These are phyloP conservation scores for Sporodiniella umbellata DNA, from an alignment of 371 early-diverging fungal genomes.

Conservation along the genomic window DNA sequence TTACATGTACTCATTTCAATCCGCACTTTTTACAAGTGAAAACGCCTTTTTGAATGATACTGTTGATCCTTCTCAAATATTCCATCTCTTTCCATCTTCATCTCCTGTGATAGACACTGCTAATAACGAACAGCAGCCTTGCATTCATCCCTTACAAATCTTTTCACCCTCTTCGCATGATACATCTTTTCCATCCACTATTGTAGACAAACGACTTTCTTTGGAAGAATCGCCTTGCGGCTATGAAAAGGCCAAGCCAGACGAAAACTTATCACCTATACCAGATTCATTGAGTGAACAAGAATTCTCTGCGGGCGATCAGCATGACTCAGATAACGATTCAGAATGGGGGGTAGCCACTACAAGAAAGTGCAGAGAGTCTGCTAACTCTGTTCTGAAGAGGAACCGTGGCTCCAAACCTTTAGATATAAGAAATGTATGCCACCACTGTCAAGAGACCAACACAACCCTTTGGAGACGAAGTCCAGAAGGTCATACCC, in stretches of 20 bases:
- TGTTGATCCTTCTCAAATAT: too few relatives aligned
- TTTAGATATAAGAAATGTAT: too few relatives aligned
- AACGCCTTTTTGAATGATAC: too few relatives aligned
- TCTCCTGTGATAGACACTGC: not conserved
- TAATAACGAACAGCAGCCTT: not conserved
- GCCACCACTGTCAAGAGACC: constrained; percentile 18
- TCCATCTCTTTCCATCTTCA: too few relatives aligned
- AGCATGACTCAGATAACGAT: too few relatives aligned
- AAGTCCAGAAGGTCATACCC: constrained; percentile 20
- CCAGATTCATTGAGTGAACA: too few relatives aligned
- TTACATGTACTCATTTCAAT: too few relatives aligned
- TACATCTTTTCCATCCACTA: not conserved
- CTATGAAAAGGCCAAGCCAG: not conserved
- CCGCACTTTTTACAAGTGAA: too few relatives aligned
- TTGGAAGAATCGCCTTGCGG: not conserved
- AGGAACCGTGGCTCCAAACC: not conserved
- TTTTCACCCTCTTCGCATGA: not conserved
- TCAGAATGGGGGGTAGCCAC: too few relatives aligned
- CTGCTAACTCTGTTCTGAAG: not conserved
- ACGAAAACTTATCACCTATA: too few relatives aligned
- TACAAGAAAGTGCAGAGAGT: too few relatives aligned
- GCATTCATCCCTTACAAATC: not conserved
- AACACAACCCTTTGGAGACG: constrained; percentile 28
- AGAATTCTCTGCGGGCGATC: too few relatives aligned
- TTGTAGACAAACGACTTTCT: not conserved